Evolutionary conservation across 1,139 yeast genomes (phyloP), one percentile per base, ranked within the genome.

Genomic region (Candida sp.): DNA sequence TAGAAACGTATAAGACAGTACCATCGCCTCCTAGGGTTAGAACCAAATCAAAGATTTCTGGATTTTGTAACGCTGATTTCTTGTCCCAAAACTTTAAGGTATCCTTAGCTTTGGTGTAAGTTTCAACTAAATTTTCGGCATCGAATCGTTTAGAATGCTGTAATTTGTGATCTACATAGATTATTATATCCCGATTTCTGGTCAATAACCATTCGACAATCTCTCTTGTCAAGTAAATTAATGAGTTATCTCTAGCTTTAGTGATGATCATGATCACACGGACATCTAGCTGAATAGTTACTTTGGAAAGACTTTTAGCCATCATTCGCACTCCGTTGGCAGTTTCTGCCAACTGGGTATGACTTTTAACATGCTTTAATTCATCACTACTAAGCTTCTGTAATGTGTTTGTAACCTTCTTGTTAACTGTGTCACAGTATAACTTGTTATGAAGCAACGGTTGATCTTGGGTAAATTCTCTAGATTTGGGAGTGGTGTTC

Each of bases 1-100:
- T 84, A 1, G 91, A 84, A 1, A 85, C 95, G 57, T 81, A 87
- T 35, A 88, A 65, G 5, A 88, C 96, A 0, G 97, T 88, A 25
- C 97, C 97, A 57, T 88, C 97, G 21, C 97, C 97, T 15, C 96
- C 96, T 29, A 87, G 63, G 0, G 96, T 86, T 23, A 88, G 73
- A 5, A 87, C 89, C 48, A 88, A 67, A 60, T 89, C 96, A 53
- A 88, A 84, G 36, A 70, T 63, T 41, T 83, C 83, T 0, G 86
- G 84, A 43, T 77, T 74, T 40, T 64, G 65, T 11, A 71, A 64
- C 5, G 89, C 78, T 48, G 82, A 69, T 25, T 73, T 70, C 43
- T 80, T 77, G 43, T 79, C 77, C 96, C 96, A 89, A 60, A 75
- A 88, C 53, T 74, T 75, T 40, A 88, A 64, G 41, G 75, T 65